A percentile compares a stretch with the other conserved stretches of the same genome.
Conservation (phyloP, 768 basidiomycete species). For the Phylloporus sp. region DNA sequence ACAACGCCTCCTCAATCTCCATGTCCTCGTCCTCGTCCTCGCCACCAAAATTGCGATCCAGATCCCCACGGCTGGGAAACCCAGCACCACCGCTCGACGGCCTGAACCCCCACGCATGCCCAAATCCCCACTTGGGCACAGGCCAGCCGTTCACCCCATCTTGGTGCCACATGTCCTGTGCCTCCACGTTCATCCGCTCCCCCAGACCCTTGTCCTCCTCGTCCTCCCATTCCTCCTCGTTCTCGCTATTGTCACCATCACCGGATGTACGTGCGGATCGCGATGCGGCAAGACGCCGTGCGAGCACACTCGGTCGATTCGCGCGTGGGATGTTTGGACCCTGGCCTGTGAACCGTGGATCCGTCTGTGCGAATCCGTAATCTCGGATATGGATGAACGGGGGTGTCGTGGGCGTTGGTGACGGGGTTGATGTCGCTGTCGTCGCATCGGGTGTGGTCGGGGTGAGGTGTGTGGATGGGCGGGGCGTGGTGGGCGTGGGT, state of each 20-base stretch:
- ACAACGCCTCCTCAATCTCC: slow-evolving; percentile 29
- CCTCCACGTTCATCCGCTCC: not conserved
- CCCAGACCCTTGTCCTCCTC: slow-evolving; percentile 11
- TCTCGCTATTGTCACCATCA: slow-evolving; percentile 10
- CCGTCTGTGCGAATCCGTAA: slow-evolving; percentile 40
- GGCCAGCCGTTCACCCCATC: slow-evolving; percentile 31
- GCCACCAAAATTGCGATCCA: slow-evolving; percentile 46
- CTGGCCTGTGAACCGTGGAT: slow-evolving; percentile 41
- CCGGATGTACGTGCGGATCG: slow-evolving; percentile 6
- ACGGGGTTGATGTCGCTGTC: not conserved
- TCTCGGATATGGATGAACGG: slow-evolving; percentile 46
- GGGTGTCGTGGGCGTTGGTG: not conserved
- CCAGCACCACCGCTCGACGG: slow-evolving; percentile 11
- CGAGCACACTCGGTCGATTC: slow-evolving; percentile 32
- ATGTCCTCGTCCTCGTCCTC: slow-evolving; percentile 30
- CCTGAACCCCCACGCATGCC: slow-evolving; percentile 36
- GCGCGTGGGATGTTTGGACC: slow-evolving; percentile 40
- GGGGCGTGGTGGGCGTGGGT: not conserved
- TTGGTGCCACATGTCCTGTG: slow-evolving; percentile 18
- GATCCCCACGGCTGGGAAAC: slow-evolving; percentile 40
- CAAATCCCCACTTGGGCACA: slow-evolving; percentile 41
- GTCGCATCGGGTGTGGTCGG: not conserved
- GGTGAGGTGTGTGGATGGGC: not conserved
- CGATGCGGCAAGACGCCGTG: slow-evolving; percentile 27
- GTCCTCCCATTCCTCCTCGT: slow-evolving; percentile 3